Base-by-base conservation (phyloP, 208 protist genomes). In the Crithidia bombi region DNA sequence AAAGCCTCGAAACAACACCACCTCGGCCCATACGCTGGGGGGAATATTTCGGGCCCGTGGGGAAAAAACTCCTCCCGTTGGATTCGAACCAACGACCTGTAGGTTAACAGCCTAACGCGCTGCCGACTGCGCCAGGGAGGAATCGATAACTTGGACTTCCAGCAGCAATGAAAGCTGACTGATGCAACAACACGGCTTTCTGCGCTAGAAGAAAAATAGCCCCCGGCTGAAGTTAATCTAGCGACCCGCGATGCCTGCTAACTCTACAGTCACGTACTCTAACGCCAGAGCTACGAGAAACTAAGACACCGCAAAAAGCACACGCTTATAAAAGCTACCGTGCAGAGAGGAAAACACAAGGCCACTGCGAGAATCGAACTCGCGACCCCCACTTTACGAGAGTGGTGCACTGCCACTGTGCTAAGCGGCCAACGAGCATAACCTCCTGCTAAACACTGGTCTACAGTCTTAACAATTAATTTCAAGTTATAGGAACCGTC, bases 341-440 rank as follows among this genome's bases (percentile, higher is more conserved):
- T n/a, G n/a, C 43, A 7, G 5, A n/a, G 21, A 19, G 17, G 43
- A 21, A n/a, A 47, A 87, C 86, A 92, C 87, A 94, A 96, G 92
- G 89, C 92, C 88, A 94, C 89, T 97, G 87, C 89, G 90, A 95
- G 92, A 97, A 97, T 97, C 89, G 92, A 94, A 97, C 92, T 95
- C 90, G 89, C 86, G 94, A 96, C 92, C 94, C 91, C 89, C 89
- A 93, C 89, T 97, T 96, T 96, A 95, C 90, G 90, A 94, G 87
- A 96, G 87, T 91, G 85, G 86, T 93, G 88, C 88, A 92, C 89
- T 97, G 85, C 90, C 91, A 97, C 90, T 97, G 90, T 93, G 90
- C 92, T 95, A 97, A 97, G 91, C 91, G 81, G 91, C 91, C 90
- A 83, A 73, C 56, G 44, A 26, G 14, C 23, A 3, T 21, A 47